A percentile compares a stretch with the other conserved stretches of the same genome.
phyloP scores from a whole-genome alignment of 208 protist genomes.

The Leishmania arabica region DNA sequence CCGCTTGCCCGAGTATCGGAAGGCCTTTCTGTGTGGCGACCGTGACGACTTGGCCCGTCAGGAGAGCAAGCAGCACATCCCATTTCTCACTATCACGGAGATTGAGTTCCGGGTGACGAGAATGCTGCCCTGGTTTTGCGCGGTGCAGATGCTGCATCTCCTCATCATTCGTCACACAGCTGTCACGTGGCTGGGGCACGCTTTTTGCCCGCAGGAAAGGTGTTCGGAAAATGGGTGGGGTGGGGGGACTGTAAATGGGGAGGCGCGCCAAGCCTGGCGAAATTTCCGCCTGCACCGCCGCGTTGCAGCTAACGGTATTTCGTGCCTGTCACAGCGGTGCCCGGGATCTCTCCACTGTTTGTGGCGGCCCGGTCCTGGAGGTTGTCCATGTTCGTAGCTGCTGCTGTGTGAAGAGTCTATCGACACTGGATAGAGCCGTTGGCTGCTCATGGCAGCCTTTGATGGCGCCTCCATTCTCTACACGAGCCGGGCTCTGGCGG shows the following conservation, averaged over 20 bases:
- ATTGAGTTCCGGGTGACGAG: constrained; percentile 7
- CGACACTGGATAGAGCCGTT: constrained; percentile 1
- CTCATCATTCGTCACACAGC: background rate
- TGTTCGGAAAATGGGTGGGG: no score
- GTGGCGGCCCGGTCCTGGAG: background rate
- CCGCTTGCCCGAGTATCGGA: background rate
- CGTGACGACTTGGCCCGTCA: background rate
- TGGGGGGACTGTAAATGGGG: no score
- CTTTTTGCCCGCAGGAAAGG: background rate
- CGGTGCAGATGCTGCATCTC: no score
- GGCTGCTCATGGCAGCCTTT: constrained; percentile 7
- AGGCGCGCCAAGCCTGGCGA: no score
- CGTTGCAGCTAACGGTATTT: no score
- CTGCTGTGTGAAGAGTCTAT: background rate
- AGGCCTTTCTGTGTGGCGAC: constrained; percentile 8
- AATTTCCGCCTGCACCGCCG: no score
- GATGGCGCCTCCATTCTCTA: constrained; percentile 8
- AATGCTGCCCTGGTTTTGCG: background rate
- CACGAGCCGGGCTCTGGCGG: constrained; percentile 3
- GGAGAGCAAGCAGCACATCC: constrained; percentile 11
- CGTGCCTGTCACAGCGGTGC: no score
- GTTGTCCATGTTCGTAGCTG: background rate
- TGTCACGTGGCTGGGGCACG: background rate
- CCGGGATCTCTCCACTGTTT: background rate
- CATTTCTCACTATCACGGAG: constrained; percentile 11